Evolutionary conservation across 2,329 filamentous ascomycete genomes (phyloP), one percentile per base, ranked within the genome.

Genomic region (Sclerotinia nivalis): DNA sequence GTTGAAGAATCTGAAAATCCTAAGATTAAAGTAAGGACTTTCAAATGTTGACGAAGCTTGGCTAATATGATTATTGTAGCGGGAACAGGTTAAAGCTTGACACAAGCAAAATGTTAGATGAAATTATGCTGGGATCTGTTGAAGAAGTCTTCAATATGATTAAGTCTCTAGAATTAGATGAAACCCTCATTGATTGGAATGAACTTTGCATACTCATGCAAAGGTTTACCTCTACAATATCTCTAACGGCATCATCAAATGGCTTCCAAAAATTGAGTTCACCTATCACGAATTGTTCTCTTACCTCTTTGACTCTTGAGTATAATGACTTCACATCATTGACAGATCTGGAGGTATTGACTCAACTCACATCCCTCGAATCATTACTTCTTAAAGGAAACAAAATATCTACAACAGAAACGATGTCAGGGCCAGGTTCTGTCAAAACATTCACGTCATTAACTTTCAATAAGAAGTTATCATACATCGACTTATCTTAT

Each of bases 321-420:
- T 89, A 87, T 79, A 96, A 96, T 78, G 81, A 85, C 40, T 90
- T 96, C 76, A 82, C 82, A 1, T 81, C 83, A 10, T 78, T 94
- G 28, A 81, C 84, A 1, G 86, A 89, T 62, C 74, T 94, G 4
- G 78, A 81, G 3, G 81, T 84, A 37, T 82, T 95, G 6, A 76
- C 83, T 3, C 73, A 77, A 31, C 79, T 91, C 34, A 77, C 78
- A 1, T 80, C 82, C 45, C 83, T 92, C 18, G 85, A 85, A 62
- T 87, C 84, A 67, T 81, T 89, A 0, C 86, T 93, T 66, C 84
- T 98, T 66, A 95, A 97, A 75, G 88, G 89, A 65, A 97, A 96
- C 81, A 84, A 84, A 64, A 92, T 97, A 82, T 76, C 37, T 81
- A 84, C 83, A 64, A 91, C 97, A 82, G 74, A 47, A 47, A 59